phyloP scores from a whole-genome alignment of 345 rosid species.

The Populus tremula region DNA sequence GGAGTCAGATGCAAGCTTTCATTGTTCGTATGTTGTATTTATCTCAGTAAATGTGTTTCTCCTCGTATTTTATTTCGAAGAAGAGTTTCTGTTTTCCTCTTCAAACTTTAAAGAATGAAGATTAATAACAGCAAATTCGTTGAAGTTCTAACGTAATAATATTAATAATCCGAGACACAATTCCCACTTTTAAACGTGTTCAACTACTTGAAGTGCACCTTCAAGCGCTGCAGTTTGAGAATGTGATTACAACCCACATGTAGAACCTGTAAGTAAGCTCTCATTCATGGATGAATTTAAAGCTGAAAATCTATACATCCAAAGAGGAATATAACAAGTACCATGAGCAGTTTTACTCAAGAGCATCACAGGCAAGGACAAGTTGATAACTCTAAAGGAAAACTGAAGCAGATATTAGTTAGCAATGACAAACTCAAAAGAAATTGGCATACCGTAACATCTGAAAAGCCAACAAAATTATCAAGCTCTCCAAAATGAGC shows the following conservation, averaged over 20 bases:
- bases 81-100: neutral
- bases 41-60: neutral
- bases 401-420: neutral
- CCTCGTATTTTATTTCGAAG: neutral
- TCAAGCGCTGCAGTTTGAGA: neutral
- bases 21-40: neutral
- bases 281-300: neutral
- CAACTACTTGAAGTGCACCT: neutral
- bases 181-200: neutral
- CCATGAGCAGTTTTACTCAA: neutral
- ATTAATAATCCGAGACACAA: neutral
- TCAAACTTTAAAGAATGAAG: neutral
- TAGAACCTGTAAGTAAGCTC: neutral
- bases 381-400: neutral
- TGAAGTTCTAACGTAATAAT: neutral
- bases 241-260: neutral
- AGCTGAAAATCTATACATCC: neutral
- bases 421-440: neutral
- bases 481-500: slow-evolving; percentile 96
- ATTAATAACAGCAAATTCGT: neutral
- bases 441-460: slow-evolving; percentile 58
- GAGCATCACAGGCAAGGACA: neutral
- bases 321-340: neutral
- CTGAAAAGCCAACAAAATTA: slow-evolving; percentile 73
- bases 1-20: neutral